These are phyloP conservation scores for Fragaria ananassa DNA, from an alignment of 306 rosid species.

Conservation along the genomic window DNA sequence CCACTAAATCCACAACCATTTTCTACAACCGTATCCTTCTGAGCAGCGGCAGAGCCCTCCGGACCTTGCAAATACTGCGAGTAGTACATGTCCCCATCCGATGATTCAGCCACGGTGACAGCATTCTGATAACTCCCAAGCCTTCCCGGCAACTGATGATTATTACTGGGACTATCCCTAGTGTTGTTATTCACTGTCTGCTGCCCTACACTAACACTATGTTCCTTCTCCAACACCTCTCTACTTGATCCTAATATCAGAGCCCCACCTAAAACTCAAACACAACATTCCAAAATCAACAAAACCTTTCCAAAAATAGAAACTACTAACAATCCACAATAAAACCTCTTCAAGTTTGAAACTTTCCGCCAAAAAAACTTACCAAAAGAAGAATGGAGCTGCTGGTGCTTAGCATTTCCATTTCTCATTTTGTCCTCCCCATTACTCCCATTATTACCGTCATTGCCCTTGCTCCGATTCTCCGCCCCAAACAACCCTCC, in stretches of 20 bases:
- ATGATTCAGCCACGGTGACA: conserved; percentile 52
- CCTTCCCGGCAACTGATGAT: conserved; percentile 43
- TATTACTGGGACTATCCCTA: conserved; percentile 44
- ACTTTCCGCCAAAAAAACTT: conserved; percentile 19
- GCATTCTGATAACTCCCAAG: conserved; percentile 55
- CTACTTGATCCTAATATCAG: conserved; percentile 54
- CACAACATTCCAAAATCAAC: conserved; percentile 10
- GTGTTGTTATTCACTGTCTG: conserved; percentile 33
- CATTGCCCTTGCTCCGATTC: conserved; percentile 43
- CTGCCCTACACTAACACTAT: conserved; percentile 36
- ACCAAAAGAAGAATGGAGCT: conserved; percentile 59
- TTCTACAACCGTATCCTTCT: conserved; percentile 60
- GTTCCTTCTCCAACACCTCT: conserved; percentile 59
- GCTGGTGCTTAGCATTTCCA: conserved; percentile 54
- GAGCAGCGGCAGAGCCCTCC: conserved; percentile 63
- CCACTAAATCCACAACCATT: conserved; percentile 86
- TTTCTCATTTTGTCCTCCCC: conserved; percentile 50
- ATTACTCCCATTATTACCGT: conserved; percentile 24
- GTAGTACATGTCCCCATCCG: conserved; percentile 71
- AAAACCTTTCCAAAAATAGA: conserved; percentile 3
- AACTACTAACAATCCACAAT: neutral
- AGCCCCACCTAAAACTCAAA: conserved; percentile 28
- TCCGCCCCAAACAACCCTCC: conserved; percentile 46
- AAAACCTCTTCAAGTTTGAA: conserved; percentile 8
- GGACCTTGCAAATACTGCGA: conserved; percentile 77